These are phyloP conservation scores for Auricularia sp. DNA, from an alignment of 768 basidiomycete genomes.

Conservation along the genomic window DNA sequence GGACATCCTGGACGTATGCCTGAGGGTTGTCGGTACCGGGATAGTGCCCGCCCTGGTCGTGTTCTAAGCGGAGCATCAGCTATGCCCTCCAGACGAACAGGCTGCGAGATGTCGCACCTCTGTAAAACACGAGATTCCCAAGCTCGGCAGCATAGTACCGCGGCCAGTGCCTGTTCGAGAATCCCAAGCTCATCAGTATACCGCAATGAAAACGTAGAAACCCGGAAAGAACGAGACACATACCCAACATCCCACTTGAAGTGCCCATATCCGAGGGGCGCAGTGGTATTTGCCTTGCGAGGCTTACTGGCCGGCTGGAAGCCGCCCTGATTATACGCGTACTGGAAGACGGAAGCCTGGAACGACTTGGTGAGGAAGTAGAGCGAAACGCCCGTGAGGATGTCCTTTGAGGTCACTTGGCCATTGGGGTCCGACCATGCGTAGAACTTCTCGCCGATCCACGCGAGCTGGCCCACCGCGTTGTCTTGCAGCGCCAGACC, in stretches of 20 bases:
- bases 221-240: not conserved
- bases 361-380: constrained; percentile 19
- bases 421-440: constrained; percentile 8
- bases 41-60: not conserved
- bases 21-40: not conserved
- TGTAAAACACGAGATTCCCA: not conserved
- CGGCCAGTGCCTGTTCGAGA: not conserved
- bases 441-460: constrained; percentile 16
- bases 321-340: constrained; percentile 10
- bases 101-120: not conserved
- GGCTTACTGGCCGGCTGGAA: not conserved
- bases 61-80: not conserved
- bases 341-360: constrained; percentile 13
- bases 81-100: not conserved
- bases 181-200: not conserved
- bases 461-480: constrained; percentile 19
- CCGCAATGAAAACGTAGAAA: not conserved
- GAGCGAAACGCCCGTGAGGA: constrained; percentile 17
- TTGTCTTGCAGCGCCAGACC: constrained; percentile 19
- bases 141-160: not conserved
- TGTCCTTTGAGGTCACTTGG: constrained; percentile 8
- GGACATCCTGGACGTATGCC: not conserved
- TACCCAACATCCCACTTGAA: constrained; percentile 2
- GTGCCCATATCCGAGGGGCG: constrained; percentile 3
- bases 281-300: not conserved